Evolutionary conservation across 805 yeast genomes (phyloP), one percentile per base, ranked within the genome.

Genomic region (Candida gorgasii): DNA sequence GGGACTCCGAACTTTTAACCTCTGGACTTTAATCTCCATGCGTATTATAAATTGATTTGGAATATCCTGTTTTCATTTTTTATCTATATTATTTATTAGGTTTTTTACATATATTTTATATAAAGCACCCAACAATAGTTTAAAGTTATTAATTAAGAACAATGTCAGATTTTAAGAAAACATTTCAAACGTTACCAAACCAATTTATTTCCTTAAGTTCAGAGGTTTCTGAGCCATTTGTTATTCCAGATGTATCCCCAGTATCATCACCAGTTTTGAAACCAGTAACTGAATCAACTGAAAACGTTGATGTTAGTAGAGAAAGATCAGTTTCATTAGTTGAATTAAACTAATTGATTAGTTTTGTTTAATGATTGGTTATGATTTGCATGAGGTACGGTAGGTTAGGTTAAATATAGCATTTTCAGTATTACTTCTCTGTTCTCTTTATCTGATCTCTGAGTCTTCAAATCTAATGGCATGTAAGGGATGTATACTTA

Each of bases 231-330:
- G 70, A 76, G 61, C 88, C 89, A 51, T 82, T 82, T 54, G 73
- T 83, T 42, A 81, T 83, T 54, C 82, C 82, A 54, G 63, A 76
- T 47, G 72, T 81, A 35, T 80, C 87, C 1, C 88, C 87, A 26
- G 51, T 61, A 11, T 39, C 40, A 15, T 44, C 53, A 8, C 53
- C 53, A 36, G 31, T 44, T 1, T 45, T 31, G 24, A 29, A 39
- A 16, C 49, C 46, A 35, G 42, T 20, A 12, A 28, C 44, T 11
- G 22, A 18, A 29, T 18, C 35, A 18, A 17, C 13, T 8, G 35
- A 36, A 14, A 42, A 42, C 31, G 40, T 33, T 16, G 26, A 32
- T 12, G 40, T 39, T 23, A 33, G 32, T 24, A 45, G 40, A 29
- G 38, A 46, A 47, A 44, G 45, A 50, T 36, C 47, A 29, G 49